Evolutionary conservation across 306 rosid species (phyloP), one percentile per base, ranked within the genome.

Genomic region (Dryas octopetala): DNA sequence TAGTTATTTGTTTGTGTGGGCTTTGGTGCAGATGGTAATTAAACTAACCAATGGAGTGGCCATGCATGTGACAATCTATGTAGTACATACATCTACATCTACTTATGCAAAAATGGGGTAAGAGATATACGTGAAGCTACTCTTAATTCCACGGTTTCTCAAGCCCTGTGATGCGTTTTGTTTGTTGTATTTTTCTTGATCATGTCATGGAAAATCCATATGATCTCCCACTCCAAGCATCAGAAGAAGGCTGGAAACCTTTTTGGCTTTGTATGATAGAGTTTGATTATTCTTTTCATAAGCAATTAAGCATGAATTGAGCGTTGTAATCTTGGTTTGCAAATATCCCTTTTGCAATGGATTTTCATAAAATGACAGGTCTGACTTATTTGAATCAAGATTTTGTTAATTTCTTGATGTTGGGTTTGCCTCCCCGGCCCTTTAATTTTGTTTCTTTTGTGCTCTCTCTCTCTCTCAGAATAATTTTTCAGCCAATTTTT

Each of bases 21-120:
- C 26, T 58, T 66, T 7, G 45, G 46, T 73, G 74, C 78, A 79
- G 83, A 59, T 79, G 78, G 49, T 19, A 44, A 26, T 38, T 79
- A 58, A 67, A 19, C 47, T 50, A 40, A 57, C 49, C 6, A n/a
- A 57, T 38, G 47, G 72, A 40, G n/a, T 5, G 26, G 69, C 65
- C 13, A 7, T 49, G 47, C 54, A 41, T 38, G 32, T 19, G 15
- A 47, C 46, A 23, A 28, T 71, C 76, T 13, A 53, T 12, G 23
- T 23, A 23, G 23, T 13, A 73, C 49, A 9, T 50, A 45, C 3
- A 66, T 73, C 51, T 57, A 45, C 5, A 9, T 19, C 23, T 6
- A 7, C 4, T 9, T 12, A 7, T 19, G 28, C 47, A 5, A 64
- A 66, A 52, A 16, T 9, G 55, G 3, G 17, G 41, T 62, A 40